Base-by-base conservation (phyloP, 306 rosid genomes). In the Cucurbita argyrosperma region DNA sequence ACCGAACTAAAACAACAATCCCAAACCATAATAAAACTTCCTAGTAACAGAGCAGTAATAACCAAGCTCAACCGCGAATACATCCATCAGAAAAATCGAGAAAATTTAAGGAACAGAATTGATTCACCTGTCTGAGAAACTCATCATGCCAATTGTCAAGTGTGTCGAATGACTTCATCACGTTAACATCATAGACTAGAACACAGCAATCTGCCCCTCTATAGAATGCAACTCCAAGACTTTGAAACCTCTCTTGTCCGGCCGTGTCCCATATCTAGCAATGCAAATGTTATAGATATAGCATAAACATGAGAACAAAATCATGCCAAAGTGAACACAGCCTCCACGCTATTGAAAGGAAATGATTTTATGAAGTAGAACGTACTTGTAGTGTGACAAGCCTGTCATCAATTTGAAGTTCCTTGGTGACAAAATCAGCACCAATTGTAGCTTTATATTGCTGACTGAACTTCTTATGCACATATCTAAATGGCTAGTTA, bases 361-460 rank as follows among this genome's bases (percentile, higher is more conserved):
- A 66, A 9, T 1, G 72, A 77, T 70, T 52, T 30, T 8, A 46
- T 26, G 59, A 19, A 37, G 77, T 67, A 51, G 62, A 73, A 35
- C 97, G 82, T 86, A 93, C 98, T 86, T 93, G 98, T 39, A 93
- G 87, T 71, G 98, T 93, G 80, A 90, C 94, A 52, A 93, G 90
- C 80, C 82, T 85, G 87, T 93, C 98, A 21, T 93, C 98, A 61
- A 93, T 93, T 82, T 90, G 96, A 79, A 90, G 97, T 75, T 93
- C 98, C 77, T 93, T 93, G 5, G 98, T 93, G 79, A 93, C 97
- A 80, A 93, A 93, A 81, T 93, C 98, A n/a, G 98, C 98, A 57
- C 96, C 97, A 76, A 90, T 93, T 21, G 98, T 93, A 65, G 98
- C 98, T 78, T 93, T 93, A 81, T 93, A 93, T 83, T 93, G 98